Evolutionary conservation across 495 filamentous ascomycete species (phyloP).

Genomic region (Hypoxylon trugodes): DNA sequence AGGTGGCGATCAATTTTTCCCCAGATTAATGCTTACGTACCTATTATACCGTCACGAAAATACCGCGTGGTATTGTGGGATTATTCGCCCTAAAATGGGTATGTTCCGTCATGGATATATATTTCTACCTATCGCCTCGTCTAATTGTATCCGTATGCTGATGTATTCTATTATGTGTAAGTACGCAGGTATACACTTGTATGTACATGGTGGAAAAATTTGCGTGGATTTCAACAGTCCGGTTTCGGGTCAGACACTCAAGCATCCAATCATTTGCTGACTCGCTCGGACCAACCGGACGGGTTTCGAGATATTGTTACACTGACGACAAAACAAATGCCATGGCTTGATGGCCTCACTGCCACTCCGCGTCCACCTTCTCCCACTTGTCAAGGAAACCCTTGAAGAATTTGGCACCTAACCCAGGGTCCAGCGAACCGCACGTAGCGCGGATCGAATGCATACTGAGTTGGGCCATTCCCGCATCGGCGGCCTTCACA

Average conservation of each 20-base stretch:
- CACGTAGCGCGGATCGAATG: conserved; percentile 93
- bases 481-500: conserved; percentile 86
- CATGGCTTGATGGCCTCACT: conserved; percentile 41
- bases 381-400: conserved; percentile 91
- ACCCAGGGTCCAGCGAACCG: conserved; percentile 83
- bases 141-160: too few relatives aligned
- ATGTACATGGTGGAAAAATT: not conserved
- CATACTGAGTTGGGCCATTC: conserved; percentile 93
- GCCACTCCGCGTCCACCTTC: conserved; percentile 85
- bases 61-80: too few relatives aligned
- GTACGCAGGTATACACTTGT: not conserved
- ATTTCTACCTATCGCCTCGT: too few relatives aligned
- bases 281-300: not conserved
- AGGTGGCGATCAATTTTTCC: conserved; percentile 11
- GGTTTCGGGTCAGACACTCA: not conserved
- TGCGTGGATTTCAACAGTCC: not conserved
- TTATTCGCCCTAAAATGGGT: not conserved
- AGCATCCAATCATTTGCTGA: not conserved
- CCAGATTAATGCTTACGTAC: conserved; percentile 1
- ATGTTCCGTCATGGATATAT: not conserved
- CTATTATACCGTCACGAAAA: too few relatives aligned
- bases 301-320: conserved; percentile 14
- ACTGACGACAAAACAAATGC: not conserved
- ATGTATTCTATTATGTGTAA: too few relatives aligned
- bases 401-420: conserved; percentile 88